These are phyloP conservation scores for Pleoardoris graminearum DNA, from an alignment of 2,329 filamentous ascomycete species.

Conservation along the genomic window DNA sequence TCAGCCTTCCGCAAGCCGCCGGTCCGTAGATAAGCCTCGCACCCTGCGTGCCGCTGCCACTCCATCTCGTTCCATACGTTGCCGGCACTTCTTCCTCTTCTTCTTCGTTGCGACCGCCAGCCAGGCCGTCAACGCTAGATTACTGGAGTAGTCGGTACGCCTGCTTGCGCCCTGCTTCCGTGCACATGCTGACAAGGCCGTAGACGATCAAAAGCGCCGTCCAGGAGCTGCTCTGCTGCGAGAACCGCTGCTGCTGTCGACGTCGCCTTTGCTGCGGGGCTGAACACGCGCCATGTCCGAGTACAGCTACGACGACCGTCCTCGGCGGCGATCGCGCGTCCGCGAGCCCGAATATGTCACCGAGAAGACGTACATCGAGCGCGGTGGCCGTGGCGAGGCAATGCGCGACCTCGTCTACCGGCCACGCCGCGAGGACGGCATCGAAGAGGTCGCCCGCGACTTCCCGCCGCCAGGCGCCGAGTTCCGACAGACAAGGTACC, in stretches of 20 bases:
- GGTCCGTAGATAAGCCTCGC: conserved; percentile 23
- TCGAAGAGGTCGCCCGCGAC: conserved; percentile 83
- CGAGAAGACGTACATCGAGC: conserved; percentile 56
- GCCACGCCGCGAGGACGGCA: conserved; percentile 70
- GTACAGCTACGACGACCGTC: conserved; percentile 55
- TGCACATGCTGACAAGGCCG: conserved; percentile 5
- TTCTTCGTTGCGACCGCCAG: conserved; percentile 31
- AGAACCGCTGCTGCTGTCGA: conserved; percentile 4
- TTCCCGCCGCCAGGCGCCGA: conserved; percentile 71
- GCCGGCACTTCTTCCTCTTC: conserved; percentile 23
- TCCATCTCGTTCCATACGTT: conserved; percentile 28
- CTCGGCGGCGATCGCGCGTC: conserved; percentile 49
- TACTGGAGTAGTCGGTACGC: conserved; percentile 15
- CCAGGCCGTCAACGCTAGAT: conserved; percentile 19
- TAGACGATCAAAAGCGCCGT: conserved; percentile 8
- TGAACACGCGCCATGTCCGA: conserved; percentile 49
- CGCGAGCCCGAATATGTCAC: conserved; percentile 55
- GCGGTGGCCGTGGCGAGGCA: conserved; percentile 50
- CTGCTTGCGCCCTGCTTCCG: neutral
- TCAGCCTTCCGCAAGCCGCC: conserved; percentile 15
- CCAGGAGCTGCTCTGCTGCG: conserved; percentile 10
- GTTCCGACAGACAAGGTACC: conserved; percentile 51
- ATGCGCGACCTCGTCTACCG: conserved; percentile 56
- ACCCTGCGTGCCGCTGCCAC: conserved; percentile 21
- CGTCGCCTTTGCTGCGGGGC: conserved; percentile 4